Percentiles rank a stretch among this genome's conserved stretches.
phyloP scores from a whole-genome alignment of 495 filamentous ascomycete genomes.

The Penicillium samsonianum region DNA sequence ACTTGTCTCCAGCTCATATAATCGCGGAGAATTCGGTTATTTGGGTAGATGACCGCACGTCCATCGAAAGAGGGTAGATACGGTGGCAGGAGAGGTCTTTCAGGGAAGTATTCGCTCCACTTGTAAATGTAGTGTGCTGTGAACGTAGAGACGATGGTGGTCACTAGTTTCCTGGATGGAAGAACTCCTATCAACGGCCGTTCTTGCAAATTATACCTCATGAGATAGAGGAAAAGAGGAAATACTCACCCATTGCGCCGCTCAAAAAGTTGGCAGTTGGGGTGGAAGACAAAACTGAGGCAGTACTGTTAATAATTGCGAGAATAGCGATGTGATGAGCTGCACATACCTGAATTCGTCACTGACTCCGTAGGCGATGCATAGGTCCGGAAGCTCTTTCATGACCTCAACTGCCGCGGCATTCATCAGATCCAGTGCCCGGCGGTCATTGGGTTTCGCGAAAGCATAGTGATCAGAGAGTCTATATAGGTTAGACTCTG shows the following conservation, averaged over 20 bases:
- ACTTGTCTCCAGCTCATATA: constrained; percentile 98
- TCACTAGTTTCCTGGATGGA: constrained; percentile 72
- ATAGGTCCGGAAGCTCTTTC: constrained; percentile 80
- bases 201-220: not conserved
- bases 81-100: constrained; percentile 65
- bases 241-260: constrained; percentile 70
- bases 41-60: constrained; percentile 84
- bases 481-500: constrained; percentile 40
- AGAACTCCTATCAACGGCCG: not conserved
- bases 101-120: constrained; percentile 75
- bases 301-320: not conserved
- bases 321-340: not conserved
- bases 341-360: constrained; percentile 82
- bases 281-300: constrained; percentile 82
- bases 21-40: constrained; percentile 74
- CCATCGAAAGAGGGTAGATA: constrained; percentile 86
- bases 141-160: constrained; percentile 88
- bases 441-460: constrained; percentile 86
- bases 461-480: constrained; percentile 82
- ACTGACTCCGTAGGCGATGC: constrained; percentile 86
- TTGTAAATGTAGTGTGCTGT: constrained; percentile 85
- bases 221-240: not conserved
- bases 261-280: constrained; percentile 78
- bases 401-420: constrained; percentile 80
- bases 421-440: constrained; percentile 93